phyloP scores from a whole-genome alignment of 2,329 filamentous ascomycete species.

The Neoscytalidium dimidiatum region DNA sequence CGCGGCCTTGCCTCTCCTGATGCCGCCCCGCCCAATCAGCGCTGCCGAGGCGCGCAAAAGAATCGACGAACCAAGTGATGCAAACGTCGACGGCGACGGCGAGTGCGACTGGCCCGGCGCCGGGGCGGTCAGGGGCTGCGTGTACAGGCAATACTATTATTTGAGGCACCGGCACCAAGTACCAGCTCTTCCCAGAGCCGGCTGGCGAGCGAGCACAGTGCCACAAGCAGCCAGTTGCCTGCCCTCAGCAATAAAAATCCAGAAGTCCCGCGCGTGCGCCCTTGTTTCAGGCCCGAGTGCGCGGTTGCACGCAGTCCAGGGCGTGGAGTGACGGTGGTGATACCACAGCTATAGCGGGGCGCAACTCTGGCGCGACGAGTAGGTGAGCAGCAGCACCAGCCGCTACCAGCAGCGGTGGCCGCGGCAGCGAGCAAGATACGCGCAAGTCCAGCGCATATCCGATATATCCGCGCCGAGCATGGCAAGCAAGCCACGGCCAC shows the following conservation, averaged over 20 bases:
- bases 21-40: slow-evolving; percentile 11
- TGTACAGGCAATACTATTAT: background rate
- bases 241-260: background rate
- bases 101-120: background rate
- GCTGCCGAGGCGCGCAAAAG: background rate
- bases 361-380: background rate
- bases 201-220: background rate
- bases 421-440: background rate
- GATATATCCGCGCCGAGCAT: slow-evolving; percentile 12
- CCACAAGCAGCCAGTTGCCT: background rate
- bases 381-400: background rate
- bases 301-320: slow-evolving; percentile 4
- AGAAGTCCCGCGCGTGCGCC: background rate
- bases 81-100: background rate
- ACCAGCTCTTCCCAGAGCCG: too few species aligned
- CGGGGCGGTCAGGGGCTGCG: slow-evolving; percentile 17
- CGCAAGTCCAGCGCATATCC: background rate
- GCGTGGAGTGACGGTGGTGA: slow-evolving; percentile 12
- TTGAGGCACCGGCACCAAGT: background rate
- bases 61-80: slow-evolving; percentile 10
- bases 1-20: slow-evolving; percentile 14
- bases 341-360: slow-evolving; percentile 17
- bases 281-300: slow-evolving; percentile 9
- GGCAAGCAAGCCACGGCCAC: too few species aligned
- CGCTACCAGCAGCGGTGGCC: too few species aligned